Evolutionary conservation across 2,329 filamentous ascomycete genomes (phyloP), one percentile per base, ranked within the genome.

Genomic region (Pseudogymnoascus pannorum): DNA sequence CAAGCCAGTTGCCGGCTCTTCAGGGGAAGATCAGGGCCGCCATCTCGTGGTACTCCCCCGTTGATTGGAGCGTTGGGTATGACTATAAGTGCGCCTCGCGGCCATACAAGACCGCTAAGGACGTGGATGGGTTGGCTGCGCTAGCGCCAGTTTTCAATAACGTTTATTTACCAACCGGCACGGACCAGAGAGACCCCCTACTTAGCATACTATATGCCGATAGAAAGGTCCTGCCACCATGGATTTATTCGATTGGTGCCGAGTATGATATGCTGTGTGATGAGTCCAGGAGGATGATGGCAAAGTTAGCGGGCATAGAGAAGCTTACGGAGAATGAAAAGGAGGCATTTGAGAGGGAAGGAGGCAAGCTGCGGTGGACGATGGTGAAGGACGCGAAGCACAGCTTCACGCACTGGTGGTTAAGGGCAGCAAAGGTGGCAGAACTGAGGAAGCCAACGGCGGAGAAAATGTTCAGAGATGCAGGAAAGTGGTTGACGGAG

Each of bases 1-100:
- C 74, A 0, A 67, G 73, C 12, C 78, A 80, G 65, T 66, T 77
- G 8, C 72, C 73, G 0, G 67, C 64, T 12, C 64, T 81, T 33
- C 62, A 64, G 35, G 62, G 59, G 12, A 66, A 60, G 54, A 62
- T 77, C 11, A 65, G 68, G 4, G 79, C 75, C 0, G 72, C 75
- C 0, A 67, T 80, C 6, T 70, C 76, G 2, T 70, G 79, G 44
- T 82, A 79, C 63, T 76, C 79, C 1, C 69, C 75, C 2, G 68
- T 76, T 5, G 78, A 81, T 66, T 75, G 76, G 20, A 71, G 70
- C 4, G 65, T 75, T 11, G 48, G 67, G 1, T 54, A 66, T 5
- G 65, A 68, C n/a, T 62, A 68, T 42, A 75, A 76, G 64, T 42
- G 66, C 20, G 60, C 64, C 24, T 63, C 62, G 3, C 66, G 69